These are phyloP conservation scores for Trichoderma koningiopsis DNA, from an alignment of 2,329 filamentous ascomycete species.

Conservation along the genomic window DNA sequence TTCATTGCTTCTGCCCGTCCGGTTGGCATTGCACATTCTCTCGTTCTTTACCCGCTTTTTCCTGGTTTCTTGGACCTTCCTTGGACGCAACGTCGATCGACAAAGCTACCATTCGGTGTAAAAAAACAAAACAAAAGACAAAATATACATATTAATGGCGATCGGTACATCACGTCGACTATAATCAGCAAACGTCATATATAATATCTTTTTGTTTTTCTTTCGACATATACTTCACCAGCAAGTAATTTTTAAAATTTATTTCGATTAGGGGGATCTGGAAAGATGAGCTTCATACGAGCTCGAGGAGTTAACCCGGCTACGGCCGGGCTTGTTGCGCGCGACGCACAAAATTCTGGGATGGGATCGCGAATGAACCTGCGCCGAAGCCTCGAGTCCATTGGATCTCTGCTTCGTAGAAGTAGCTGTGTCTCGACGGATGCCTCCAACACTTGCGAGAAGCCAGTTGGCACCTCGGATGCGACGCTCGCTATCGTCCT, in stretches of 20 bases:
- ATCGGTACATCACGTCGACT: constrained; percentile 19
- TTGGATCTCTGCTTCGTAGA: constrained; percentile 28
- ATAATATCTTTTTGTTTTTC: constrained; percentile 15
- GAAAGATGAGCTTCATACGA: constrained; percentile 24
- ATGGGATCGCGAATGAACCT: constrained; percentile 36
- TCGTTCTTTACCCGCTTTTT: constrained; percentile 23
- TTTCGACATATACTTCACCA: background rate
- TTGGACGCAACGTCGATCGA: constrained; percentile 22
- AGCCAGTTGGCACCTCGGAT: constrained; percentile 56
- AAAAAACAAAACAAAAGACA: background rate
- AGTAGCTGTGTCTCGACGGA: constrained; percentile 17
- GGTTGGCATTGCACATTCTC: constrained; percentile 13
- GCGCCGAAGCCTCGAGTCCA: constrained; percentile 28
- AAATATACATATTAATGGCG: constrained; percentile 24
- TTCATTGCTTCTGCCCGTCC: constrained; percentile 25
- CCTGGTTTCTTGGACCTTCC: constrained; percentile 32
- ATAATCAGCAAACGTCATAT: constrained; percentile 21
- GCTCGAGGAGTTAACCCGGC: constrained; percentile 19
- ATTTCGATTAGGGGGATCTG: constrained; percentile 8
- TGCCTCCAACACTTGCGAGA: constrained; percentile 56
- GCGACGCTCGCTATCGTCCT: constrained; percentile 68
- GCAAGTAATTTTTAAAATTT: background rate
- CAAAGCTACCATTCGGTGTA: constrained; percentile 5
- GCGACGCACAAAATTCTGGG: constrained; percentile 29
- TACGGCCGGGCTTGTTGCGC: constrained; percentile 27